A percentile compares a stretch with the other conserved stretches of the same genome.
These are phyloP conservation scores for Dioscorea zingiberensis DNA, from an alignment of 106 monocot species.

Conservation along the genomic window DNA sequence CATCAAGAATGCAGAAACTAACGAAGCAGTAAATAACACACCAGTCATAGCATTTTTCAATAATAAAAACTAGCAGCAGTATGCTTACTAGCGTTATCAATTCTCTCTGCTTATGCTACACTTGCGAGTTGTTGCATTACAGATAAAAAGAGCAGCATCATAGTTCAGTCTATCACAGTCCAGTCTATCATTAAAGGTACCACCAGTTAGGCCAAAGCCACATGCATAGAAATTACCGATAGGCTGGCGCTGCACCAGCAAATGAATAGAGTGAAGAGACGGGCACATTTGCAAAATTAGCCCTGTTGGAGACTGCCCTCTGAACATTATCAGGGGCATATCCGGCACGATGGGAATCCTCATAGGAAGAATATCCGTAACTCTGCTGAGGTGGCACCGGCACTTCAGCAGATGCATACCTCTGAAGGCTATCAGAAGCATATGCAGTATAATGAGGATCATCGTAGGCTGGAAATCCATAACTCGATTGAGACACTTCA, in stretches of 20 bases:
- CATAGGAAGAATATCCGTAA: background rate
- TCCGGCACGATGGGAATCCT: background rate
- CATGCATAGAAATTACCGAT: conserved; percentile 7
- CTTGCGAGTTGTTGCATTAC: too few species aligned
- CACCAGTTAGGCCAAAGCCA: too few species aligned
- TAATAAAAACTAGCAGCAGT: too few species aligned
- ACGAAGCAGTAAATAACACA: too few species aligned
- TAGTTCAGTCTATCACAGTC: too few species aligned
- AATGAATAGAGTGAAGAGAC: conserved; percentile 18
- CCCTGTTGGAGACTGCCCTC: background rate
- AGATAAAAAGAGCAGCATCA: too few species aligned
- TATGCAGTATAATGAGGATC: background rate
- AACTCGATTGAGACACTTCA: background rate
- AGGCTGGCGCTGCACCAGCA: conserved; percentile 16
- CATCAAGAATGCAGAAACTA: too few species aligned
- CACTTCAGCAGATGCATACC: background rate
- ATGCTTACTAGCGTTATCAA: too few species aligned
- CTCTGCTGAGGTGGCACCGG: background rate
- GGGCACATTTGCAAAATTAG: background rate
- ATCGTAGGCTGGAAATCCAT: background rate
- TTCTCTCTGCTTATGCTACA: too few species aligned
- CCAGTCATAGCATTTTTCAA: too few species aligned
- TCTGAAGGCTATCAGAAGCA: background rate
- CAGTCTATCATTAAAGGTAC: too few species aligned
- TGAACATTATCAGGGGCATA: background rate